These are phyloP conservation scores for Penicillium hordei DNA, from an alignment of 2,329 filamentous ascomycete species.

Conservation along the genomic window DNA sequence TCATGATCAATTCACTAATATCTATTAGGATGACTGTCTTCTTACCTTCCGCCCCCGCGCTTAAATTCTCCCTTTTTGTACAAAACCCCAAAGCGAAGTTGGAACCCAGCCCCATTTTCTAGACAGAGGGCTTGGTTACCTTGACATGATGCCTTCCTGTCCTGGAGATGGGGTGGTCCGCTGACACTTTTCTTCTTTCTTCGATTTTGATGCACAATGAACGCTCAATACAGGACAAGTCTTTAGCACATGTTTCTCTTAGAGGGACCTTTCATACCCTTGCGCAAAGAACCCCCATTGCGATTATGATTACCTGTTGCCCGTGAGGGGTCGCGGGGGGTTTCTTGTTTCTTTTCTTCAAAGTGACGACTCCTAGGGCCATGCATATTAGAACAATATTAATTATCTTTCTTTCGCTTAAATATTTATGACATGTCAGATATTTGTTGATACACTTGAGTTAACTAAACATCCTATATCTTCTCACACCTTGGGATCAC, in stretches of 20 bases:
- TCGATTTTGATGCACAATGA: constrained; percentile 14
- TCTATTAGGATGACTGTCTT: constrained; percentile 73
- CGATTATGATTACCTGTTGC: constrained; percentile 15
- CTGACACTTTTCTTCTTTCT: constrained; percentile 15
- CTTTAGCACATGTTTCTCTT: constrained; percentile 1
- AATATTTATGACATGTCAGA: neutral
- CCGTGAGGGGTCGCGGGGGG: constrained; percentile 11
- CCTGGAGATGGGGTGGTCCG: constrained; percentile 23
- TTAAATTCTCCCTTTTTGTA: constrained; percentile 25
- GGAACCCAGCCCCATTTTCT: constrained; percentile 16
- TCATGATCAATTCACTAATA: constrained; percentile 22
- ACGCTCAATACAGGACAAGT: constrained; percentile 9
- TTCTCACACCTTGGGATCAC: neutral
- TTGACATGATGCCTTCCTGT: constrained; percentile 21
- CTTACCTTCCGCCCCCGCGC: constrained; percentile 63
- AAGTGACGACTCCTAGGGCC: constrained; percentile 15
- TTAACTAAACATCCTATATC: neutral
- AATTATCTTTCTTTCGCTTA: constrained; percentile 16
- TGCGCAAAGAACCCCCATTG: constrained; percentile 7
- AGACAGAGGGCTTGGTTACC: constrained; percentile 21
- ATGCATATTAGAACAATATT: constrained; percentile 29
- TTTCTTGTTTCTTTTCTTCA: constrained; percentile 13
- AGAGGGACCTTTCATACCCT: constrained; percentile 11
- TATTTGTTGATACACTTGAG: neutral
- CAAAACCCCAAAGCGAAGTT: constrained; percentile 19